Base-by-base conservation (phyloP, 768 basidiomycete genomes). In the Mycena alexandri region DNA sequence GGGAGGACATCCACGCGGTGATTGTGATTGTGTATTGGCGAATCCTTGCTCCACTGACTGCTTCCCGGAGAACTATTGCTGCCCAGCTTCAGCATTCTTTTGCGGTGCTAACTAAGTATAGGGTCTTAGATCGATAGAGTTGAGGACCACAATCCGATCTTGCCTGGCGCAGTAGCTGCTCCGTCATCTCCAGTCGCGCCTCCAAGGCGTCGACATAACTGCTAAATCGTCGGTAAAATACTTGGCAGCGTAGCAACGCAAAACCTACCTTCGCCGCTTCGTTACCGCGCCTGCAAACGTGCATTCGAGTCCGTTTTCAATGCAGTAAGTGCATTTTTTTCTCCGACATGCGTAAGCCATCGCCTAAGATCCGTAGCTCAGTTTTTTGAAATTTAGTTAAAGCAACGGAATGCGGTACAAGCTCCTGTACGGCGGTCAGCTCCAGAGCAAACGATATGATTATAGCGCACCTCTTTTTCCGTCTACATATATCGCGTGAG, bases 341-440 rank as follows among this genome's bases (percentile, higher is more conserved):
- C 53, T 54, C 53, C 3, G 53, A 55, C 54, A 55, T 55, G n/a
- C 54, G 54, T 38, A 55, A 13, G 22, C 54, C 54, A 42, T 55
- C 54, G 24, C 53, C 53, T 54, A 36, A n/a, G 34, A 52, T 34
- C 24, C 33, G 8, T 16, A 5, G 17, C 2, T 47, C 33, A 36
- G 58, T 29, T 3, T 3, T n/a, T 29, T 29, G 6, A 3, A 29
- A 29, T 3, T 29, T 29, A 6, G 29, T 6, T 29, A 29, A 29
- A 29, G 29, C 29, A 29, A 29, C 6, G 29, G 29, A 29, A 29
- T 29, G 29, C 6, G 29, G 29, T 29, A 29, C 38, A 38, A 14
- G 38, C 38, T 38, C n/a, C n/a, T n/a, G n/a, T n/a, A n/a, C n/a
- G n/a, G n/a, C n/a, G n/a, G n/a, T n/a, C n/a, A n/a, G n/a, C n/a